A percentile compares a stretch with the other conserved stretches of the same genome.
Conservation (phyloP, 805 yeast genomes). For the Myxozyma mucilagina region DNA sequence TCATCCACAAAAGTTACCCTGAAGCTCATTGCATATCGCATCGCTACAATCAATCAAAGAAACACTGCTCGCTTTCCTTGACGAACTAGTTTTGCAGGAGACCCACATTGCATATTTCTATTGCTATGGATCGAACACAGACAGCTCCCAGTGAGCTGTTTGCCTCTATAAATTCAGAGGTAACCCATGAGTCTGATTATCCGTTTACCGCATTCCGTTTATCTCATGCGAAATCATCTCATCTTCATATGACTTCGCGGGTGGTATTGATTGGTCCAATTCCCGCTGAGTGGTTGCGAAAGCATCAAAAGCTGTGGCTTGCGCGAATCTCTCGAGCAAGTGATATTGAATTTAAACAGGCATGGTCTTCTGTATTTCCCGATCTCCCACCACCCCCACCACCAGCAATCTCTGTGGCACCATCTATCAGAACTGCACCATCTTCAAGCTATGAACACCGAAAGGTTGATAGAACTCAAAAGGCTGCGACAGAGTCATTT, state of each 20-base stretch:
- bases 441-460: background rate
- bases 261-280: constrained; percentile 57
- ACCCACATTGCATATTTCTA: too few species aligned
- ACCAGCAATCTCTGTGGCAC: background rate
- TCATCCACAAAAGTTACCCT: too few species aligned
- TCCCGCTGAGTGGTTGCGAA: constrained; percentile 59
- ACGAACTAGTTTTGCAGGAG: too few species aligned
- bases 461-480: background rate
- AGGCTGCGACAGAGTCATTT: background rate
- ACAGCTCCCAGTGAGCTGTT: background rate
- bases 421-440: constrained; percentile 1
- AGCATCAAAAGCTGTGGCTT: constrained; percentile 32
- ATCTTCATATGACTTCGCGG: constrained; percentile 52
- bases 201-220: constrained; percentile 67
- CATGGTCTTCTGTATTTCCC: constrained; percentile 30
- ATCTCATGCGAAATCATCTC: constrained; percentile 51
- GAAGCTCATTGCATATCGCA: too few species aligned
- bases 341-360: constrained; percentile 24
- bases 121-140: too few species aligned
- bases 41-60: too few species aligned
- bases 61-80: too few species aligned
- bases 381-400: constrained; percentile 21
- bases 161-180: background rate
- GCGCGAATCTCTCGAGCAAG: constrained; percentile 24
- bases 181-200: background rate